Base-by-base conservation (phyloP, 257 asterid genomes). In the Coffea eugenioides region DNA sequence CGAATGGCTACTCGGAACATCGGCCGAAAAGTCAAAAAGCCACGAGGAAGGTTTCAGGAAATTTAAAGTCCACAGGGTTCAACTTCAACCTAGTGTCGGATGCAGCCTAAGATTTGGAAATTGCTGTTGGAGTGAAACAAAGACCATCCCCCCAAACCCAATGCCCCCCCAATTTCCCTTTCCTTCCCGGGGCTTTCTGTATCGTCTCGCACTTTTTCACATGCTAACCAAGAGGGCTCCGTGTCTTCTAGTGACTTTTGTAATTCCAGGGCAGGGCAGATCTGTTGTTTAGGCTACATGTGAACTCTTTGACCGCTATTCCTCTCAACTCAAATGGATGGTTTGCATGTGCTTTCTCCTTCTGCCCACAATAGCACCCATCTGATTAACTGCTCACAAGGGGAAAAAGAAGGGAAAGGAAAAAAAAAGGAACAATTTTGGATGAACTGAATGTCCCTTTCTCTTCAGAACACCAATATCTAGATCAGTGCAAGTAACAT, bases 271-370 rank as follows among this genome's bases (percentile, higher is more conserved):
- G 79, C 54, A 71, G 64, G 43, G 81, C 86, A 86, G 88, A 88
- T 90, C 89, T 84, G 85, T 61, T 80, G 82, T 87, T 78, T 80
- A 83, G 83, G 77, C 18, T 73, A 48, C 96, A 89, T 91, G 98
- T 92, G 97, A 94, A 88, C 90, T 76, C 79, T 66, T 73, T 48
- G 66, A 84, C 69, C 79, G 87, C 71, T 54, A 49, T 70, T 75
- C 76, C 84, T 84, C 70, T 83, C 56, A 74, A 39, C 81, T 67
- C 77, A 77, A 84, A 74, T 78, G 85, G 90, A 93, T 94, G 98
- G 89, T 75, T 14, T 83, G 86, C 97, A 94, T 90, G 97, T 90
- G 97, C 92, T 75, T 82, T 76, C 80, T 69, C 74, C 81, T 49
- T 64, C 20, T 66, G 80, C 83, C 82, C 81, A 59, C 66, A 69